Base-by-base conservation (phyloP, 2,329 filamentous ascomycete species). In the Cladosporium sp. region DNA sequence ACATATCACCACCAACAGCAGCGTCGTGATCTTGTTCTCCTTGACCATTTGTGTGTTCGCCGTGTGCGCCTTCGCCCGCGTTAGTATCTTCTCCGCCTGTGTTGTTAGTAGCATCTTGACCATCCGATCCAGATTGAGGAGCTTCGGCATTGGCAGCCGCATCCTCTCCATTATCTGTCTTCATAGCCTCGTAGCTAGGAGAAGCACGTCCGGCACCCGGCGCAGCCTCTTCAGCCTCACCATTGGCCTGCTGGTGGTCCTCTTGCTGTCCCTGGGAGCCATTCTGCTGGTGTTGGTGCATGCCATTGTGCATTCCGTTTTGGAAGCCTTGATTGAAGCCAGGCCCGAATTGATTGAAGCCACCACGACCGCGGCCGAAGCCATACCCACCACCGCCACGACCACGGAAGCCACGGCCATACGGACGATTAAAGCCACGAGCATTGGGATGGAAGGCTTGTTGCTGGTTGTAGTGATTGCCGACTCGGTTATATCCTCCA, bases 381-480 rank as follows among this genome's bases (percentile, higher is more conserved):
- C 53, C 42, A 60, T 61, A 62, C 32, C 62, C 63, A 64, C 62
- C 64, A 54, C 66, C 68, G 64, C 63, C 64, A 57, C 63, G 60
- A 45, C 65, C 65, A 58, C 66, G 64, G 61, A 57, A 62, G 64
- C 76, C 76, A 69, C 73, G 73, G 67, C 73, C 74, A 64, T 74
- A 68, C 64, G 72, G 70, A 66, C 72, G 87, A 75, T 85, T 84
- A 79, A 88, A 91, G 79, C 91, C 69, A 65, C 83, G 81, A 80
- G 83, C 80, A 79, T 80, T 83, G 75, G 77, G 54, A 77, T 79
- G 78, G 58, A 62, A 61, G 62, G 56, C 57, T 68, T 76, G 58
- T 69, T 76, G 68, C 74, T 77, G 75, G 77, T 57, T 57, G 55
- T 57, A 57, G 48, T 54, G 48, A 52, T 53, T 58, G 48, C 56